Evolutionary conservation across 371 early-diverging fungal species (phyloP).

Genomic region (Mucor saturninus): DNA sequence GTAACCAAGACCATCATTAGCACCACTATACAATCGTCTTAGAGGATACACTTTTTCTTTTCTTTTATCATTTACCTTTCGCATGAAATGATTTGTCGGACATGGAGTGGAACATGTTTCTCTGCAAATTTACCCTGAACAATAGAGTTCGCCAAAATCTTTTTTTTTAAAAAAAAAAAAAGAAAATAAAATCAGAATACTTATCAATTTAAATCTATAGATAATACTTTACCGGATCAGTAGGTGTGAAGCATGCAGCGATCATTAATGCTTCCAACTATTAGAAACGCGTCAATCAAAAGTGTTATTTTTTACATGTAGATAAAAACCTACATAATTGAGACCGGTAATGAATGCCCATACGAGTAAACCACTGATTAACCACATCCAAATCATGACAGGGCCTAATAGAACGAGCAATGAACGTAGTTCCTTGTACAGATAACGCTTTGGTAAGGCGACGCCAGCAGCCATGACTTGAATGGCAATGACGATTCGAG

Average conservation of each 20-base stretch:
- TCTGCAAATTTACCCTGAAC: conserved; percentile 95
- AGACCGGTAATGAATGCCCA: conserved; percentile 43
- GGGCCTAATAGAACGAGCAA: conserved; percentile 77
- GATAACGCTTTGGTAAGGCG: conserved; percentile 57
- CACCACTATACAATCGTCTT: conserved; percentile 49
- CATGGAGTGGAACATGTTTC: conserved; percentile 77
- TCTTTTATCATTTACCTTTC: conserved; percentile 56
- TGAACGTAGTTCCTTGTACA: conserved; percentile 61
- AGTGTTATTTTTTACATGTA: not conserved
- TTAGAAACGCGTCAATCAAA: not conserved
- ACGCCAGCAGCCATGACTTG: conserved; percentile 87
- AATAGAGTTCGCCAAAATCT: conserved; percentile 88
- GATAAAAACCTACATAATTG: conserved; percentile 32
- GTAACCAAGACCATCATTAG: conserved; percentile 85
- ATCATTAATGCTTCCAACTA: conserved; percentile 50
- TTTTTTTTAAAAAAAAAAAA: not conserved
- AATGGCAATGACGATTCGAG: conserved; percentile 79
- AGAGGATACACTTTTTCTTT: too few relatives aligned
- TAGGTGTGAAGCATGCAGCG: conserved; percentile 56
- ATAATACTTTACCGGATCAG: conserved; percentile 45
- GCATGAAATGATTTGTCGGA: conserved; percentile 84
- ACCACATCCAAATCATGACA: conserved; percentile 76
- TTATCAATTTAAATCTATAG: not conserved
- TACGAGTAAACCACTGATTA: conserved; percentile 40
- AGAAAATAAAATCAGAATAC: not conserved